phyloP scores from a whole-genome alignment of 805 yeast genomes.

The Ogataea parapolymorpha region DNA sequence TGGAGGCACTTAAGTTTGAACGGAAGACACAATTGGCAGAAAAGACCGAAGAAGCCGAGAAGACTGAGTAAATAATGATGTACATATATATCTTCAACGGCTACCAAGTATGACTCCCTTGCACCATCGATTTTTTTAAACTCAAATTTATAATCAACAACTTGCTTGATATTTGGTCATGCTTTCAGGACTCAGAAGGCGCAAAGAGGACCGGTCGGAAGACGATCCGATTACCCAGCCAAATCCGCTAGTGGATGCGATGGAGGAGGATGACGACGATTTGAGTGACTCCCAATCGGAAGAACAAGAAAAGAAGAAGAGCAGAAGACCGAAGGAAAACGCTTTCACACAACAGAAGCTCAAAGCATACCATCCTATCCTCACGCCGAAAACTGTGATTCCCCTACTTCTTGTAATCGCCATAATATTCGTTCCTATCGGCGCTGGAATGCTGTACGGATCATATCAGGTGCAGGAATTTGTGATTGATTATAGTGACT shows the following conservation, averaged over 20 bases:
- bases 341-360: constrained; percentile 56
- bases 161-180: constrained; percentile 1
- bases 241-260: constrained; percentile 12
- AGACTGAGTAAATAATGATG: constrained; percentile 4
- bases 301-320: constrained; percentile 39
- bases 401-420: constrained; percentile 76
- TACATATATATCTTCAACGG: constrained; percentile 6
- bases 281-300: constrained; percentile 42
- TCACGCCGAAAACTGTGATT: constrained; percentile 87
- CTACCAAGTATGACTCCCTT: background rate
- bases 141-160: constrained; percentile 1
- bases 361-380: constrained; percentile 66
- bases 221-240: constrained; percentile 11
- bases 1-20: constrained; percentile 2
- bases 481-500: constrained; percentile 70
- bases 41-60: background rate
- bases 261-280: constrained; percentile 38
- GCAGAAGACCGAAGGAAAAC: constrained; percentile 62
- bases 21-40: background rate
- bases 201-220: constrained; percentile 14
- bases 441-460: constrained; percentile 78
- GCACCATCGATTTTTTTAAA: background rate
- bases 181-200: constrained; percentile 16
- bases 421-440: constrained; percentile 84
- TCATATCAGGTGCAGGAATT: constrained; percentile 74